Evolutionary conservation across 306 rosid genomes (phyloP).

Genomic region (Citrullus mucosospermus): DNA sequence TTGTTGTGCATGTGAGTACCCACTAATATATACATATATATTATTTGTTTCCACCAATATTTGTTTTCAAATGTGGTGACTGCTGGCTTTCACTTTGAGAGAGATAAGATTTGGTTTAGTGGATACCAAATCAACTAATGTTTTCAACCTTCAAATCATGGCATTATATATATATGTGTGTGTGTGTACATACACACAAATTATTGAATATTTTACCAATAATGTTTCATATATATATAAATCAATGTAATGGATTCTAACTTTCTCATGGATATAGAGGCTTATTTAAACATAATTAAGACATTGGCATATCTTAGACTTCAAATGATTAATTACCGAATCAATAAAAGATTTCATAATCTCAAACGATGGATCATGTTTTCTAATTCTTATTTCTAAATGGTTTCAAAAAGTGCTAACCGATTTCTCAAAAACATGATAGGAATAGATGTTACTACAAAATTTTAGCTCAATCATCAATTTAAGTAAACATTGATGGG

Average conservation of each 20-base stretch:
- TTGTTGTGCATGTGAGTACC: not conserved
- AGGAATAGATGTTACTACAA: too few species aligned
- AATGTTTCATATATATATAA: not conserved
- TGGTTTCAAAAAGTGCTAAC: not conserved
- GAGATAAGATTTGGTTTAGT: constrained; percentile 3
- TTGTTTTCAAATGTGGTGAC: not conserved
- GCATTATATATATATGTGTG: not conserved
- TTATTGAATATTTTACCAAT: not conserved
- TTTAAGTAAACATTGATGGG: too few species aligned
- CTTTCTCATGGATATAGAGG: not conserved
- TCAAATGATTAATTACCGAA: too few species aligned
- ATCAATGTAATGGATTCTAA: not conserved
- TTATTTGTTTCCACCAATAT: constrained; percentile 2
- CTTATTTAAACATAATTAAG: not conserved
- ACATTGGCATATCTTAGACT: not conserved
- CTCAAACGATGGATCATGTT: not conserved
- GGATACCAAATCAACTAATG: not conserved
- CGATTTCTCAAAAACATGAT: too few species aligned
- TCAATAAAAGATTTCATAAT: too few species aligned
- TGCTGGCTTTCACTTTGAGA: constrained; percentile 5
- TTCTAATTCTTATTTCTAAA: not conserved
- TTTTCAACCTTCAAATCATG: not conserved
- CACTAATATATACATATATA: not conserved
- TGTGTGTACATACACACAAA: not conserved
- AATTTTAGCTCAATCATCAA: too few species aligned